phyloP scores from a whole-genome alignment of 345 rosid genomes.

The Camelina hispida region DNA sequence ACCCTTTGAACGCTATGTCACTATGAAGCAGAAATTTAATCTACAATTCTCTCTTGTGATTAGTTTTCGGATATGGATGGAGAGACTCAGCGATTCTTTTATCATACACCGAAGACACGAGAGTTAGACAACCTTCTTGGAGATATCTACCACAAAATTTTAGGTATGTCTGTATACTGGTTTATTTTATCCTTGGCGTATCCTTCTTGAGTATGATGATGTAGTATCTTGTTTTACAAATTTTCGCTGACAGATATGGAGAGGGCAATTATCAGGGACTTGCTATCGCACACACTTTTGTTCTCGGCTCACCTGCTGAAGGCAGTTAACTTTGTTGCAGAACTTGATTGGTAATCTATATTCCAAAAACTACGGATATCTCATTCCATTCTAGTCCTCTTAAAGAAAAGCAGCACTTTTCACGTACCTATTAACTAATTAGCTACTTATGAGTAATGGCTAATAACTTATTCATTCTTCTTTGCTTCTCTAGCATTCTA shows the following conservation, averaged over 20 bases:
- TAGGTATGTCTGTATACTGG: constrained; percentile 53
- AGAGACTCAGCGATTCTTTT: constrained; percentile 73
- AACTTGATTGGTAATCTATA: constrained; percentile 87
- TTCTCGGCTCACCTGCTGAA: constrained; percentile 76
- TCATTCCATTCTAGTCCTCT: constrained; percentile 10
- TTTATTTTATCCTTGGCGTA: neutral
- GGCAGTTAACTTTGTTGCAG: constrained; percentile 86
- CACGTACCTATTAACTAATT: neutral
- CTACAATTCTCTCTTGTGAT: constrained; percentile 23
- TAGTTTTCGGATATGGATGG: constrained; percentile 83
- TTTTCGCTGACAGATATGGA: constrained; percentile 75
- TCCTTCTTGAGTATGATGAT: constrained; percentile 22
- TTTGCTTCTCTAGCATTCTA: constrained; percentile 59
- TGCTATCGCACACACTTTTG: constrained; percentile 70
- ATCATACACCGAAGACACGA: constrained; percentile 85
- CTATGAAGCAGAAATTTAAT: constrained; percentile 8
- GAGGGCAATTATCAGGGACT: constrained; percentile 83
- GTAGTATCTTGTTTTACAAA: constrained; percentile 29
- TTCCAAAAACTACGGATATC: constrained; percentile 21
- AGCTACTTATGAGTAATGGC: constrained; percentile 25
- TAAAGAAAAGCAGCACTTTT: constrained; percentile 9
- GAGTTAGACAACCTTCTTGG: constrained; percentile 89
- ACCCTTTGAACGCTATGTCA: constrained; percentile 6
- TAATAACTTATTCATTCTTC: constrained; percentile 16
- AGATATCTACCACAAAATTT: constrained; percentile 91